A percentile compares a stretch with the other conserved stretches of the same genome.
Evolutionary conservation across 768 basidiomycete species (phyloP).

Genomic region (Hygrocybe coccinea): DNA sequence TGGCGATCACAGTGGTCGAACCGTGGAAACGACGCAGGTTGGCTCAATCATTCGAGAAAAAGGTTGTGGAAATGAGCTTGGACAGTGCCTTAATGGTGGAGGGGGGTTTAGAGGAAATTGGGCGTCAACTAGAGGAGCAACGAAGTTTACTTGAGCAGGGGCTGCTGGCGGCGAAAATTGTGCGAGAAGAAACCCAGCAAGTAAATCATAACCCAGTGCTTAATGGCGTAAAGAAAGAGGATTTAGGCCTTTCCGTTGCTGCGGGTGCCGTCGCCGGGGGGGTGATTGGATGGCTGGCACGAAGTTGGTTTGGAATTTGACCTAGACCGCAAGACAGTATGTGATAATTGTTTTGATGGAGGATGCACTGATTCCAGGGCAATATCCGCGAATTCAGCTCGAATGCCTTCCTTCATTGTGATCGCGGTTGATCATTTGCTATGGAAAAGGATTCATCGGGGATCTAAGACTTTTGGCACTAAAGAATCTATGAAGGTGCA

Average conservation of each 20-base stretch:
- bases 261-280: conserved; percentile 3
- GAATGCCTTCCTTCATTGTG: too few relatives aligned
- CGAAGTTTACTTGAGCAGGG: conserved; percentile 22
- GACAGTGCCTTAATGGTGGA: conserved; percentile 51
- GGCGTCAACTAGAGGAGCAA: conserved; percentile 47
- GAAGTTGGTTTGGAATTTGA: conserved; percentile 1
- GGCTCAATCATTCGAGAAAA: conserved; percentile 84
- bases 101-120: conserved; percentile 45
- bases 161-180: not conserved
- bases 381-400: too few relatives aligned
- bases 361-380: too few relatives aligned
- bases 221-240: not conserved
- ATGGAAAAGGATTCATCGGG: too few relatives aligned
- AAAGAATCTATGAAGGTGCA: too few relatives aligned
- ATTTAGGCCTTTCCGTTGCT: not conserved
- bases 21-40: conserved; percentile 91
- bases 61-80: conserved; percentile 61
- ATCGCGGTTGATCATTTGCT: too few relatives aligned
- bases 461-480: too few relatives aligned
- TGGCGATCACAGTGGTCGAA: conserved; percentile 88
- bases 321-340: too few relatives aligned
- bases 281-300: conserved; percentile 9
- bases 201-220: too few relatives aligned
- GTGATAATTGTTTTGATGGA: too few relatives aligned
- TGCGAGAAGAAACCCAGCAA: not conserved